A percentile compares a stretch with the other conserved stretches of the same genome.
phyloP scores from a whole-genome alignment of 139 green algal species.

The Chlorella sorokiniana region DNA sequence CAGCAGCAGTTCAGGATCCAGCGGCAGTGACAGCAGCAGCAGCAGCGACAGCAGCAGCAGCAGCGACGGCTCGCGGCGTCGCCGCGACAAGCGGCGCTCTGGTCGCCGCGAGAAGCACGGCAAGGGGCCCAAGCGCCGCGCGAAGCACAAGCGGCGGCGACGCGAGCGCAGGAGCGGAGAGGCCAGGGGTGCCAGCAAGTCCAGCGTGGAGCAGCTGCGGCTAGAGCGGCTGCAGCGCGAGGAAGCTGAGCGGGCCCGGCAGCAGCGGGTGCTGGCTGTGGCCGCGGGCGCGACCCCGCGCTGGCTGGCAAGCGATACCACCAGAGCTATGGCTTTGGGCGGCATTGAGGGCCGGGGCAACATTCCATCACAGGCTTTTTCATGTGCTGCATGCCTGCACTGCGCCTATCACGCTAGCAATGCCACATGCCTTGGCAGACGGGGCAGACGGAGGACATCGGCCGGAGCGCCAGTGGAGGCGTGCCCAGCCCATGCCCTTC shows the following conservation, averaged over 20 bases:
- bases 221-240: slow-evolving; percentile 64
- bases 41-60: slow-evolving; percentile 6
- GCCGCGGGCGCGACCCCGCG: not conserved
- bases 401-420: not conserved
- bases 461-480: no score
- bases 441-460: no score
- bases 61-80: not conserved
- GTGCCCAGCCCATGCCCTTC: no score
- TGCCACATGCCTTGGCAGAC: no score
- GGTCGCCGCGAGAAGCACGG: not conserved
- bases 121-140: slow-evolving; percentile 4
- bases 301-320: slow-evolving; percentile 15
- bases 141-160: slow-evolving; percentile 14
- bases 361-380: no score
- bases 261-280: slow-evolving; percentile 27
- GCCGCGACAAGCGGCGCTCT: not conserved
- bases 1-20: not conserved
- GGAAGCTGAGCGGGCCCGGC: slow-evolving; percentile 43
- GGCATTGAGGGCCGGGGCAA: not conserved
- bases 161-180: slow-evolving; percentile 27
- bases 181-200: slow-evolving; percentile 5
- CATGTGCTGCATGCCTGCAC: not conserved
- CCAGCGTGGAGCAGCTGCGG: slow-evolving; percentile 49
- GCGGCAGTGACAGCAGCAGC: not conserved
- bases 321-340: slow-evolving; percentile 19